These are phyloP conservation scores for Triticum turgidum DNA, from an alignment of 176 grass and related monocot genomes.

Conservation along the genomic window DNA sequence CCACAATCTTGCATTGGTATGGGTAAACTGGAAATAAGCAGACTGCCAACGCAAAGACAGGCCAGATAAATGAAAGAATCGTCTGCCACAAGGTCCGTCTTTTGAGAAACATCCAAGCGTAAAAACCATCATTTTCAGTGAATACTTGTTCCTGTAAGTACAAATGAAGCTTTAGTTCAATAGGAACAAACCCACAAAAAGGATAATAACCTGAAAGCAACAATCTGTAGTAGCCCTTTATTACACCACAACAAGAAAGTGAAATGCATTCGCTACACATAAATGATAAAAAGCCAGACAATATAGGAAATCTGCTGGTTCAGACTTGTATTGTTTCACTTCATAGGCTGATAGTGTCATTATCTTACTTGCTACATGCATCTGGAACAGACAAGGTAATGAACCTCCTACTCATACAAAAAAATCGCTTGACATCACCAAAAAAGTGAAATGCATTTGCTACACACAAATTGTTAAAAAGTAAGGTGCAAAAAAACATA, in stretches of 20 bases:
- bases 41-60: slow-evolving; percentile 86
- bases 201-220: slow-evolving; percentile 11
- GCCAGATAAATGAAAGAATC: slow-evolving; percentile 97
- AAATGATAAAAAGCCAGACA: slow-evolving; percentile 7
- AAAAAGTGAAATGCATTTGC: not conserved
- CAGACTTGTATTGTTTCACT: not conserved
- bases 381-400: not conserved
- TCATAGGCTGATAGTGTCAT: not conserved
- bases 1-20: slow-evolving; percentile 99
- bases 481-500: not conserved
- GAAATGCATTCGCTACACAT: slow-evolving; percentile 1
- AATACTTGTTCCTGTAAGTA: slow-evolving; percentile 79
- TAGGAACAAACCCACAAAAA: not conserved
- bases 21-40: slow-evolving; percentile 99
- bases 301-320: not conserved
- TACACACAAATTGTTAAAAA: not conserved
- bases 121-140: slow-evolving; percentile 93
- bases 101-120: slow-evolving; percentile 99
- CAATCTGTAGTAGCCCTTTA: not conserved
- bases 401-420: not conserved
- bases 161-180: slow-evolving; percentile 36
- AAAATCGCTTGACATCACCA: not conserved
- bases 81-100: slow-evolving; percentile 92
- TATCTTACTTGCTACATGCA: not conserved
- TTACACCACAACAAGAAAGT: not conserved